A percentile compares a stretch with the other conserved stretches of the same genome.
phyloP scores from a whole-genome alignment of 169 alveolate species.

The Plasmodium berghei region DNA sequence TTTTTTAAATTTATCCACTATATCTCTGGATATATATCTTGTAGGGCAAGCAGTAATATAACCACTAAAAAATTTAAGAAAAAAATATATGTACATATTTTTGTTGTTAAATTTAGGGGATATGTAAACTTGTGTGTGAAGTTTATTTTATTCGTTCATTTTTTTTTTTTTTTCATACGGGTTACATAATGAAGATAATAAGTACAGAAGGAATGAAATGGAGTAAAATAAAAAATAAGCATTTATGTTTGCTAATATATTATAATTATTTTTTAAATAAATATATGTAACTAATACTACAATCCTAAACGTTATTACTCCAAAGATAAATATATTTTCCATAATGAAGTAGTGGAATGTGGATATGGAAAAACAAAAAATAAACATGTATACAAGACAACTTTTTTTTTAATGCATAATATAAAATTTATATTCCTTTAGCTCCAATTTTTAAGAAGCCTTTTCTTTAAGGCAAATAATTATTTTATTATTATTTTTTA shows the following conservation, averaged over 20 bases:
- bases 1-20: not conserved
- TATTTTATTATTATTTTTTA: no score
- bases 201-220: conserved; percentile 32
- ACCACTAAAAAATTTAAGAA: conserved; percentile 18
- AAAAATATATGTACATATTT: not conserved
- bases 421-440: no score
- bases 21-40: not conserved
- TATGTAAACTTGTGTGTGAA: not conserved
- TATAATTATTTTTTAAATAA: conserved; percentile 9
- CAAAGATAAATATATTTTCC: conserved; percentile 11
- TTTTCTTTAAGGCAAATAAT: no score
- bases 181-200: conserved; percentile 24
- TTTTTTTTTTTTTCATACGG: conserved; percentile 34
- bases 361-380: not conserved
- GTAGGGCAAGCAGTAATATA: conserved; percentile 45
- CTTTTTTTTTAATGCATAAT: not conserved
- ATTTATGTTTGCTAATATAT: not conserved
- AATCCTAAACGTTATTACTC: not conserved
- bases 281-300: conserved; percentile 21
- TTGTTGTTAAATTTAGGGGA: not conserved
- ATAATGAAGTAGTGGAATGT: not conserved
- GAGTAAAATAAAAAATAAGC: conserved; percentile 22
- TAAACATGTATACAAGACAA: not conserved
- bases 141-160: not conserved
- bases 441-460: no score